phyloP scores from a whole-genome alignment of 2,329 filamentous ascomycete genomes.

The Cryoendolithus antarcticus region DNA sequence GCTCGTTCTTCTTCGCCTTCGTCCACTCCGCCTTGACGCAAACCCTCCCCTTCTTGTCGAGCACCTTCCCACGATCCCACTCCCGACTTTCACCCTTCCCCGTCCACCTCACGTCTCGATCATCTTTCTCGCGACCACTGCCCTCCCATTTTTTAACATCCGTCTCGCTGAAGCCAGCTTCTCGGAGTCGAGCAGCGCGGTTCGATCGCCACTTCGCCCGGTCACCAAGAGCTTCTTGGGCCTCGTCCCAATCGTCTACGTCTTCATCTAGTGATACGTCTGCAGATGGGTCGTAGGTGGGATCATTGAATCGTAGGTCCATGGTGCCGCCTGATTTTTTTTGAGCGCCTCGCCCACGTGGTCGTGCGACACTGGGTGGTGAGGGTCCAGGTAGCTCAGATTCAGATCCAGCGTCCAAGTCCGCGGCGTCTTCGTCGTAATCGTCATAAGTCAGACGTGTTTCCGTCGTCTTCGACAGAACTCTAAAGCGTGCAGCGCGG shows the following conservation, averaged over 20 bases:
- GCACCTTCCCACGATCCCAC: conserved; percentile 55
- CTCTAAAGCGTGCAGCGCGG: no score
- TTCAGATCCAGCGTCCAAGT: no score
- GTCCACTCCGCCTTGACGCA: conserved; percentile 39
- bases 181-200: conserved; percentile 62
- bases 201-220: conserved; percentile 65
- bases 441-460: no score
- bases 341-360: conserved; percentile 60
- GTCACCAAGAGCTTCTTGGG: conserved; percentile 65
- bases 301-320: conserved; percentile 61
- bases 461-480: no score
- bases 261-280: conserved; percentile 37
- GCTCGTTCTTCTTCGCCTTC: not conserved
- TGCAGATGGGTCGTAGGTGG: conserved; percentile 46
- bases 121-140: conserved; percentile 45
- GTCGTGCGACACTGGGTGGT: conserved; percentile 30
- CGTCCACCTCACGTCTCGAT: conserved; percentile 33
- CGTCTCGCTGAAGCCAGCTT: conserved; percentile 66
- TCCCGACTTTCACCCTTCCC: conserved; percentile 44
- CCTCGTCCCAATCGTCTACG: conserved; percentile 63
- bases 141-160: conserved; percentile 62
- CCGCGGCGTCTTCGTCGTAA: no score
- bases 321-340: conserved; percentile 45
- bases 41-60: conserved; percentile 42
- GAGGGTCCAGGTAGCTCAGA: conserved; percentile 31